Percentiles rank a stretch among this genome's conserved stretches.
Conservation (phyloP, 306 rosid genomes). For the Vigna trinervia region DNA sequence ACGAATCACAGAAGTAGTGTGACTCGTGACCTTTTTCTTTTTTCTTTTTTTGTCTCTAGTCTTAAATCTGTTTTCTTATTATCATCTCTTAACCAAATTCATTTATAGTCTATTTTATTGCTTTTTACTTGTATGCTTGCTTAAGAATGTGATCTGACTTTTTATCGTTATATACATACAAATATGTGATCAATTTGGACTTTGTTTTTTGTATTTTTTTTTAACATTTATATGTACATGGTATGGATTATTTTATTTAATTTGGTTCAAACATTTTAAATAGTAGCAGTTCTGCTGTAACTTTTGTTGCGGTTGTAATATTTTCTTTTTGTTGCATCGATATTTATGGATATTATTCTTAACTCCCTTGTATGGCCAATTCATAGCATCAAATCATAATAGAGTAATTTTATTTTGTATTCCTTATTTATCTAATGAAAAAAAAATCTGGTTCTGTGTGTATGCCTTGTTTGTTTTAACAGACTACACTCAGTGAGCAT, state of each 20-base stretch:
- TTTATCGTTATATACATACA: neutral
- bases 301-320: neutral
- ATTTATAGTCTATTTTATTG: neutral
- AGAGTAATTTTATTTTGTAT: slow-evolving; percentile 16
- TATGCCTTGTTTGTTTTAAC: slow-evolving; percentile 44
- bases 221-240: neutral
- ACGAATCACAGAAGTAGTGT: neutral
- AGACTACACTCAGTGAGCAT: slow-evolving; percentile 68
- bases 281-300: neutral
- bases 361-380: slow-evolving; percentile 20
- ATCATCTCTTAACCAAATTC: neutral
- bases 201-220: neutral
- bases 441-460: slow-evolving; percentile 27
- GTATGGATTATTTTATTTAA: neutral
- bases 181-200: neutral
- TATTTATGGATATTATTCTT: slow-evolving; percentile 27
- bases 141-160: neutral
- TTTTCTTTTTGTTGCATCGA: neutral
- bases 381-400: slow-evolving; percentile 21
- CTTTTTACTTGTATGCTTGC: neutral
- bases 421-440: slow-evolving; percentile 18
- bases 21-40: neutral
- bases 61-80: neutral
- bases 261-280: neutral
- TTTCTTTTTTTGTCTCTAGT: neutral